Evolutionary conservation across 2,329 filamentous ascomycete genomes (phyloP).

Genomic region (Arachnomyces sp.): DNA sequence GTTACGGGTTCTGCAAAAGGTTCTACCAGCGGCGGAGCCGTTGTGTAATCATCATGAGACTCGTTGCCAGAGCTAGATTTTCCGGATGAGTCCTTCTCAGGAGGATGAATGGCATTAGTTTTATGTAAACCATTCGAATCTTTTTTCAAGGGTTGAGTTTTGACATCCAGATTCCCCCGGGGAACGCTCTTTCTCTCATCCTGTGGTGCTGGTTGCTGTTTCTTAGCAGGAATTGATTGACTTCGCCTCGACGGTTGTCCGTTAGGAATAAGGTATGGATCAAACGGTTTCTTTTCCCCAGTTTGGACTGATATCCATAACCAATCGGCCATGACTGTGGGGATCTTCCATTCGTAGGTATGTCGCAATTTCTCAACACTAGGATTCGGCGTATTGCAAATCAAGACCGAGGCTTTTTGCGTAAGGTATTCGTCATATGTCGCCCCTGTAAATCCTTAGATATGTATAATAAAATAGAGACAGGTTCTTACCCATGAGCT

Average conservation of each 20-base stretch:
- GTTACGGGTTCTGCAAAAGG: background rate
- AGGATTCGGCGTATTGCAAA: slow-evolving; percentile 54
- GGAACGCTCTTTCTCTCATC: background rate
- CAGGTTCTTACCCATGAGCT: slow-evolving; percentile 53
- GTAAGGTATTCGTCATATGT: slow-evolving; percentile 72
- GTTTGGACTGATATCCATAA: slow-evolving; percentile 68
- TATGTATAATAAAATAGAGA: background rate
- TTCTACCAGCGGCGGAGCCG: background rate
- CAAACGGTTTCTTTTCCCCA: slow-evolving; percentile 42
- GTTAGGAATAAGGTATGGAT: slow-evolving; percentile 35
- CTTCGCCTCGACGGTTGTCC: slow-evolving; percentile 11
- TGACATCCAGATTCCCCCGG: too few species aligned
- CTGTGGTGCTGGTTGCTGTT: slow-evolving; percentile 6
- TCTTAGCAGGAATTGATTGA: slow-evolving; percentile 15
- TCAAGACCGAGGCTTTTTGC: slow-evolving; percentile 62
- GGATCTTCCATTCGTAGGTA: slow-evolving; percentile 66
- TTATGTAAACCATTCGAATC: too few species aligned
- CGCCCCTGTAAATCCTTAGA: slow-evolving; percentile 48
- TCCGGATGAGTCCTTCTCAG: too few species aligned
- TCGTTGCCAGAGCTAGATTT: too few species aligned
- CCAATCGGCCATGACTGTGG: slow-evolving; percentile 76
- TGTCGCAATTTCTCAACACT: slow-evolving; percentile 72
- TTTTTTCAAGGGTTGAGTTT: too few species aligned
- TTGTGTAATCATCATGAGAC: too few species aligned
- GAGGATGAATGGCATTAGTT: slow-evolving; percentile 10